These are phyloP conservation scores for Paramyrothecium sp. DNA, from an alignment of 2,329 filamentous ascomycete species.

Conservation along the genomic window DNA sequence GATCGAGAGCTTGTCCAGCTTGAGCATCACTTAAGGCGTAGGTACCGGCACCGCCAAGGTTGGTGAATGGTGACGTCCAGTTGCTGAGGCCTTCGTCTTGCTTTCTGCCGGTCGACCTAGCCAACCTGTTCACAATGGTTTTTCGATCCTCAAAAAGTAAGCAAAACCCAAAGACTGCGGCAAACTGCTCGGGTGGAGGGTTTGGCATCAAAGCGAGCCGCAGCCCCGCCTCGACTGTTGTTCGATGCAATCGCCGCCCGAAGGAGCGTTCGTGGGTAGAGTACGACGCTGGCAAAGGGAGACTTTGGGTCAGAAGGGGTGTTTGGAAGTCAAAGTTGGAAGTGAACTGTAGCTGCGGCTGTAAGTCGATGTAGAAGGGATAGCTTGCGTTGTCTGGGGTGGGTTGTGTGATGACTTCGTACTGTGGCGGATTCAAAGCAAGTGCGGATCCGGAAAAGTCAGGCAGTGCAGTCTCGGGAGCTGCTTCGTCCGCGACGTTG, in stretches of 20 bases:
- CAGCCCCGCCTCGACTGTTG: slow-evolving; percentile 61
- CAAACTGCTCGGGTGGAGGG: slow-evolving; percentile 46
- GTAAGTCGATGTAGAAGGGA: slow-evolving; percentile 32
- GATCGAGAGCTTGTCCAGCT: not conserved
- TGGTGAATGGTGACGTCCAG: slow-evolving; percentile 60
- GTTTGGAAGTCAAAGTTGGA: not conserved
- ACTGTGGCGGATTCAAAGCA: slow-evolving; percentile 20
- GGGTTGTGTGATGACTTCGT: slow-evolving; percentile 50
- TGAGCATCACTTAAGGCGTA: slow-evolving; percentile 45
- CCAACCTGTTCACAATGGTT: slow-evolving; percentile 42
- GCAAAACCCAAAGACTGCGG: slow-evolving; percentile 69
- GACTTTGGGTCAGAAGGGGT: slow-evolving; percentile 27
- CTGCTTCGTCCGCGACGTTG: not conserved
- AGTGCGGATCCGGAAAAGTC: not conserved
- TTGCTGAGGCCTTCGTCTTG: slow-evolving; percentile 49
- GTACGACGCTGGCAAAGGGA: slow-evolving; percentile 52
- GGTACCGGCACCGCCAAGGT: slow-evolving; percentile 67
- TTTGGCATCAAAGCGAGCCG: slow-evolving; percentile 50
- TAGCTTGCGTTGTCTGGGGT: slow-evolving; percentile 55
- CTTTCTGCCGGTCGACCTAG: slow-evolving; percentile 26
- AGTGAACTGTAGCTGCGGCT: slow-evolving; percentile 4
- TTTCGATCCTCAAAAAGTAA: slow-evolving; percentile 56
- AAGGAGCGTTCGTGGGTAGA: slow-evolving; percentile 66
- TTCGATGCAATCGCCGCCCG: slow-evolving; percentile 67
- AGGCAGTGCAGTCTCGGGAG: not conserved